These are phyloP conservation scores for Alloascoidea africana DNA, from an alignment of 805 yeast genomes.

Conservation along the genomic window DNA sequence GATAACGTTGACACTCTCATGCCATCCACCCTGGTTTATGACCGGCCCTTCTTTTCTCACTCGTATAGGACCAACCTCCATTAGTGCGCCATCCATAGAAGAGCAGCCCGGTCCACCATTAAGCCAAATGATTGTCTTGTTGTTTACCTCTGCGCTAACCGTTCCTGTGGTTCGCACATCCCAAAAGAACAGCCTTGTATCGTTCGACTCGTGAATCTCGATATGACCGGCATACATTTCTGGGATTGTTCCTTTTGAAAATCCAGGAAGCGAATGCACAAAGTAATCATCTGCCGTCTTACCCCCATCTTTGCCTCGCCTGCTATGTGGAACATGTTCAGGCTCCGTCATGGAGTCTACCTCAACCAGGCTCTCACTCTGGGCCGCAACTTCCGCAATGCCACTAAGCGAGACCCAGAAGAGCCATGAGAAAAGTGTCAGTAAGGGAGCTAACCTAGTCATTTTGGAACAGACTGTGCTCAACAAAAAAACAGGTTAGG, in stretches of 20 bases:
- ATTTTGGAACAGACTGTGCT: no score
- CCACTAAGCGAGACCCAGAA: no score
- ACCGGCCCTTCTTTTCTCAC: slow-evolving; percentile 26
- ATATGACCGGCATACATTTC: slow-evolving; percentile 39
- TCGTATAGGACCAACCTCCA: slow-evolving; percentile 86
- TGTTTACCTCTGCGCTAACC: slow-evolving; percentile 11
- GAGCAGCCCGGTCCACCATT: slow-evolving; percentile 99
- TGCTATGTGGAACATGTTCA: no score
- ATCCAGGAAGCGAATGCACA: slow-evolving; percentile 3
- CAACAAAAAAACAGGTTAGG: no score
- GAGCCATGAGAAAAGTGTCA: no score
- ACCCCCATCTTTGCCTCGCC: no score
- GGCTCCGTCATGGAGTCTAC: no score
- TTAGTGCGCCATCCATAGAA: slow-evolving; percentile 90
- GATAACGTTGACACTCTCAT: slow-evolving; percentile 20
- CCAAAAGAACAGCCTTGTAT: slow-evolving; percentile 68
- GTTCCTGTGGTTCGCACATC: slow-evolving; percentile 25
- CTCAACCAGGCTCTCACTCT: no score
- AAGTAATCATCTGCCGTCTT: not conserved
- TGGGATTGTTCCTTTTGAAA: slow-evolving; percentile 16
- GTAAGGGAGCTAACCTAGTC: no score
- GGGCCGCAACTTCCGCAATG: no score
- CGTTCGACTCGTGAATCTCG: slow-evolving; percentile 33
- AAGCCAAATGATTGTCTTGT: slow-evolving; percentile 65
- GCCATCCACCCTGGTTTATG: slow-evolving; percentile 71